Conservation (phyloP, 169 alveolate genomes). For the Cryptosporidium baileyi region DNA sequence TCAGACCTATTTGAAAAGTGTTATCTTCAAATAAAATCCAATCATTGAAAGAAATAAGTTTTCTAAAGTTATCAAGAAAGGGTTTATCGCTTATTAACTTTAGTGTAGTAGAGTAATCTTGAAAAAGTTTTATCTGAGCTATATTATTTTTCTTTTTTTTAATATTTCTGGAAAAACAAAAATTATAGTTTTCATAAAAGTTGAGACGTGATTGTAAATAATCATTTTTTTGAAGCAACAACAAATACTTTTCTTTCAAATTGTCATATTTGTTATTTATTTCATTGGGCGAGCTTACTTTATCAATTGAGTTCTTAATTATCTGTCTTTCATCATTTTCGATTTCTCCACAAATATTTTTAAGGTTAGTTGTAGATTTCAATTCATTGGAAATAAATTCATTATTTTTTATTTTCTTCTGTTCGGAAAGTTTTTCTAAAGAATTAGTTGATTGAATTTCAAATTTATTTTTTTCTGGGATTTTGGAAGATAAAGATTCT, state of each 20-base stretch:
- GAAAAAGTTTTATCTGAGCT: not conserved
- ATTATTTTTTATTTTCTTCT: not conserved
- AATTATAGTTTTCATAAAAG: constrained; percentile 29
- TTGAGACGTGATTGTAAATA: constrained; percentile 29
- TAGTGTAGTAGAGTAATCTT: not conserved
- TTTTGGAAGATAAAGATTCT: too few species aligned
- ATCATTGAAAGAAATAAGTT: constrained; percentile 15
- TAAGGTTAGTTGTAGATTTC: not conserved
- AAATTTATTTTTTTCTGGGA: not conserved
- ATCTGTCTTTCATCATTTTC: not conserved
- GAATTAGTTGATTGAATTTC: not conserved
- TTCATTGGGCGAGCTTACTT: not conserved
- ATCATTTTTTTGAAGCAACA: constrained; percentile 49
- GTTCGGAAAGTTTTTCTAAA: not conserved
- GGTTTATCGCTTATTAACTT: not conserved
- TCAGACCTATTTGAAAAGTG: constrained; percentile 31
- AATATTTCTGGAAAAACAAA: not conserved
- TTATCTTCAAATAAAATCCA: constrained; percentile 64
- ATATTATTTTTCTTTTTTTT: not conserved
- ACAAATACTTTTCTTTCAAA: constrained; percentile 41
- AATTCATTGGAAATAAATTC: not conserved
- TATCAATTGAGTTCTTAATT: not conserved
- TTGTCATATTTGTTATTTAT: not conserved
- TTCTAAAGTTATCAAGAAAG: constrained; percentile 1
- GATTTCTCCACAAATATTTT: not conserved